Base-by-base conservation (phyloP, 2,329 filamentous ascomycete species). In the Phialocephala sp. region DNA sequence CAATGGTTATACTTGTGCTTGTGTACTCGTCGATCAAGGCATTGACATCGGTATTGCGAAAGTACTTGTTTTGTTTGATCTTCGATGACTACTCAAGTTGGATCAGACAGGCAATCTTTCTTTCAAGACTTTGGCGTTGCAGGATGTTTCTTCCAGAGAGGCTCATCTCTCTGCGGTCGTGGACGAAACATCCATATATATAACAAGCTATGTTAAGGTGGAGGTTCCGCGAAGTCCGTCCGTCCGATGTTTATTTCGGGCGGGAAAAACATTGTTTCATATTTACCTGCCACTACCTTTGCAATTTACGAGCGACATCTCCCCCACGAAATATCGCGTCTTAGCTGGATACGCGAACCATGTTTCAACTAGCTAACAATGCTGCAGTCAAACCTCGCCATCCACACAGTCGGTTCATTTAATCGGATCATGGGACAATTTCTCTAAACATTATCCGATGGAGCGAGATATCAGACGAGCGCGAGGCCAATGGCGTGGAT, bases 351-450 rank as follows among this genome's bases (percentile, higher is more conserved):
- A 61, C 55, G 55, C 60, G 54, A 60, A 61, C 66, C 64, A 58
- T 63, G 63, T 63, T 64, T 66, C 61, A 65, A 52, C 54, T 66
- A 36, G 60, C 62, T 69, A 36, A 65, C 64, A 14, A 59, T 70
- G 57, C 39, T 66, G 54, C 76, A 90, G 87, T 75, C 83, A 86
- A 79, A 88, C 87, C 62, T 77, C 84, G 71, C 83, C 85, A 69
- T 83, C 85, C 60, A 84, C 88, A 68, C 83, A 84, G 69, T 90
- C 89, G 54, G 91, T 97, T 71, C 88, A 91, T 75, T 85, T 97
- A 55, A 84, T 95, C 72, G 94, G 94, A 68, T 97, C 93, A 69
- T 98, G 94, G 94, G 94, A 97, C 81, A 97, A 97, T 81, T 97
- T 97, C 80, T 83, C 85, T 67, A 88, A 85, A 75, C 82, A 87